Conservation (phyloP, 2,329 filamentous ascomycete genomes). For the Aureobasidium sp. region DNA sequence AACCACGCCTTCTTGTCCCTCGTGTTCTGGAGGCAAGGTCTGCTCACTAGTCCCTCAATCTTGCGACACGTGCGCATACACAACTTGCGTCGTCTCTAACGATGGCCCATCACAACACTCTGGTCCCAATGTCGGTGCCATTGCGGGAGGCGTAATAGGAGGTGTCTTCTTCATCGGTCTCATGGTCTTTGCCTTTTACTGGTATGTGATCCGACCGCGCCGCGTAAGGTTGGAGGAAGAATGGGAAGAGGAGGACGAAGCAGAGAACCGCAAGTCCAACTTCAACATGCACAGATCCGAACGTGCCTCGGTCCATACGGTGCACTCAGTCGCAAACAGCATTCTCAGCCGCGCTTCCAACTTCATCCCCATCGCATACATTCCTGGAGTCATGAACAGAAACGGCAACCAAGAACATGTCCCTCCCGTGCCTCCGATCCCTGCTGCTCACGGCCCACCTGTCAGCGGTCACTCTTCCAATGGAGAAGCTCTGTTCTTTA, state of each 20-base stretch:
- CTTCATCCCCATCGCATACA: conserved; percentile 98
- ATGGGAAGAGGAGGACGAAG: conserved; percentile 46
- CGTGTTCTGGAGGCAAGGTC: conserved; percentile 47
- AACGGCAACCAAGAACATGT: conserved; percentile 58
- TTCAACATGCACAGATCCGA: conserved; percentile 29
- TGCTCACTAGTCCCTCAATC: conserved; percentile 54
- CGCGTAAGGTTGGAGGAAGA: conserved; percentile 54
- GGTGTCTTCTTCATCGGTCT: conserved; percentile 70
- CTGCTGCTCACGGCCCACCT: conserved; percentile 45
- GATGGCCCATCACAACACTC: conserved; percentile 30
- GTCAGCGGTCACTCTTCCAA: conserved; percentile 46
- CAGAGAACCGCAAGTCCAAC: conserved; percentile 40
- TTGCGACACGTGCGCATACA: conserved; percentile 54
- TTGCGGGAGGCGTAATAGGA: conserved; percentile 85
- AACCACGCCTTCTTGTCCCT: conserved; percentile 50
- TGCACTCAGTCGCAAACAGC: conserved; percentile 87
- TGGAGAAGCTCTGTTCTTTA: conserved; percentile 82
- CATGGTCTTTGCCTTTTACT: conserved; percentile 74
- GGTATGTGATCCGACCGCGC: conserved; percentile 76
- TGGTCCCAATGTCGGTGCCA: conserved; percentile 68
- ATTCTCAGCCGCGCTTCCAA: conserved; percentile 94
- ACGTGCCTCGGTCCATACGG: conserved; percentile 72
- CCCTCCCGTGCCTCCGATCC: conserved; percentile 90
- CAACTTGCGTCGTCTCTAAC: conserved; percentile 46
- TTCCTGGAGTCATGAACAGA: conserved; percentile 82